Evolutionary conservation across 192 early-diverging fungal species (phyloP).

Genomic region (Linderina pennispora): DNA sequence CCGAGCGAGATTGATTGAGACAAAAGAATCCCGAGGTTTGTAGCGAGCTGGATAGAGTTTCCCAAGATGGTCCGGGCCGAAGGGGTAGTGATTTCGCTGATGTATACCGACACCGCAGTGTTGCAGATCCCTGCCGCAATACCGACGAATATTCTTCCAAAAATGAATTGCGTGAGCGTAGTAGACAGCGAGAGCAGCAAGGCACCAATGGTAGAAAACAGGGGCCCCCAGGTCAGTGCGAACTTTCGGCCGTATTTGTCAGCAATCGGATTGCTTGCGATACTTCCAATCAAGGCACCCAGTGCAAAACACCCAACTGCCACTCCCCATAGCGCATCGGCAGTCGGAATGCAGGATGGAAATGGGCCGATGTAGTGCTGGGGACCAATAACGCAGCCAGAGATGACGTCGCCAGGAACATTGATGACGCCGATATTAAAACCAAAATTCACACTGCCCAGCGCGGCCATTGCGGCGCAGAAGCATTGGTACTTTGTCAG

Average conservation of each 20-base stretch:
- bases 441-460: constrained; percentile 40
- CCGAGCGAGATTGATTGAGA: constrained; percentile 53
- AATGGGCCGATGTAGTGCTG: constrained; percentile 11
- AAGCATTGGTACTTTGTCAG: constrained; percentile 43
- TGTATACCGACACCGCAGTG: constrained; percentile 56
- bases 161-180: constrained; percentile 51
- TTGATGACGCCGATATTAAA: constrained; percentile 46
- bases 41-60: constrained; percentile 58
- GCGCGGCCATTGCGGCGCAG: constrained; percentile 30
- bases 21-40: constrained; percentile 67
- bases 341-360: constrained; percentile 27
- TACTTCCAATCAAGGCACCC: constrained; percentile 59
- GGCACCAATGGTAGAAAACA: constrained; percentile 54
- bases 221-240: constrained; percentile 56
- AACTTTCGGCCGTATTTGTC: constrained; percentile 54
- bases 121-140: constrained; percentile 56
- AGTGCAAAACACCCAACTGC: constrained; percentile 49
- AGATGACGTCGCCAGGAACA: constrained; percentile 47
- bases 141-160: constrained; percentile 65
- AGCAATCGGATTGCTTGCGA: constrained; percentile 48
- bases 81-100: constrained; percentile 69
- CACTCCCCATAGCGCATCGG: constrained; percentile 44
- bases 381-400: constrained; percentile 30
- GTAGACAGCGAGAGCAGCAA: constrained; percentile 51
- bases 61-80: constrained; percentile 60